Percentiles rank a stretch among this genome's conserved stretches.
These are phyloP conservation scores for Diaporthe sp. DNA, from an alignment of 2,329 filamentous ascomycete species.

Conservation along the genomic window DNA sequence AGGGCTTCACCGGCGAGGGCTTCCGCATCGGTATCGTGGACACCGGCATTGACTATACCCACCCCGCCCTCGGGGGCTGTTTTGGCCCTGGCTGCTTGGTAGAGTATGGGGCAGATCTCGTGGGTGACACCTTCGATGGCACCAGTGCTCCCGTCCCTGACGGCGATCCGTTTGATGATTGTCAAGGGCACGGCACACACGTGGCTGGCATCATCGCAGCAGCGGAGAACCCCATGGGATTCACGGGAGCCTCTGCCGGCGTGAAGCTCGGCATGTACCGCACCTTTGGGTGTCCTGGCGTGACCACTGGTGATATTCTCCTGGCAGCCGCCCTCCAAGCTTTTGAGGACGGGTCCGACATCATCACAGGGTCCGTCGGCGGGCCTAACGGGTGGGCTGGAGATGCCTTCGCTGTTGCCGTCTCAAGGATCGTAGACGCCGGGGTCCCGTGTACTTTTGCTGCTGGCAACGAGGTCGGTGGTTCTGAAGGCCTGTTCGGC, in stretches of 20 bases:
- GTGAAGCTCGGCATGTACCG: constrained; percentile 58
- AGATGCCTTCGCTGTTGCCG: constrained; percentile 46
- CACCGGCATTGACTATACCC: constrained; percentile 61
- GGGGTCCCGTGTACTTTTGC: constrained; percentile 50
- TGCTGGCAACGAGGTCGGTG: constrained; percentile 47
- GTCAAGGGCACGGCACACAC: constrained; percentile 60
- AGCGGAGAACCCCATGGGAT: constrained; percentile 54
- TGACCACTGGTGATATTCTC: constrained; percentile 54
- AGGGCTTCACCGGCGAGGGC: constrained; percentile 61
- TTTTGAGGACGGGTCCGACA: constrained; percentile 56
- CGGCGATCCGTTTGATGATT: constrained; percentile 55
- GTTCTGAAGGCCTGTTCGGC: constrained; percentile 45
- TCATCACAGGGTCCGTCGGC: constrained; percentile 51
- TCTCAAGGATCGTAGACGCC: constrained; percentile 49
- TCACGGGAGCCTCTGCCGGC: constrained; percentile 58
- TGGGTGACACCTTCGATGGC: constrained; percentile 54
- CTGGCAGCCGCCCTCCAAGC: constrained; percentile 59
- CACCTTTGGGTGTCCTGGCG: constrained; percentile 52
- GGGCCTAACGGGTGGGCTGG: constrained; percentile 47
- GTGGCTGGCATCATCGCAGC: constrained; percentile 63
- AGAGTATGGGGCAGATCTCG: constrained; percentile 62
- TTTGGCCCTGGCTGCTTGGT: constrained; percentile 65
- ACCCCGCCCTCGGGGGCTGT: constrained; percentile 66
- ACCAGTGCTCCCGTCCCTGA: constrained; percentile 52
- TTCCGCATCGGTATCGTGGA: constrained; percentile 60